These are phyloP conservation scores for Epichloe glyceriae DNA, from an alignment of 2,329 filamentous ascomycete genomes.

Conservation along the genomic window DNA sequence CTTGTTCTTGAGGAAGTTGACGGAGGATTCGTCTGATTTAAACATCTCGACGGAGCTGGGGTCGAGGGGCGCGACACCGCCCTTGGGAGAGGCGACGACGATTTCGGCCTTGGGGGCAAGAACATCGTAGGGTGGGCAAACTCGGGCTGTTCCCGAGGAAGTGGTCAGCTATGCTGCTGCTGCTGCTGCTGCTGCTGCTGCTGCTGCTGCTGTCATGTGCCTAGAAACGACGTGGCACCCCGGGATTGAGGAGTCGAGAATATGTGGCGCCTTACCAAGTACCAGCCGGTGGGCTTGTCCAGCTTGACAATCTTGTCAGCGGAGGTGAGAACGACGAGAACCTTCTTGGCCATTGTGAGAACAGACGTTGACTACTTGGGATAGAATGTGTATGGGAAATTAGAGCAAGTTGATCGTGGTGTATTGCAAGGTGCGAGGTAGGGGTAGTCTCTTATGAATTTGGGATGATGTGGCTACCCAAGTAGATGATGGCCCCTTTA, in stretches of 20 bases:
- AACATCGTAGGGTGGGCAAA: conserved; percentile 50
- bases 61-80: conserved; percentile 50
- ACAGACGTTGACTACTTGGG: too few relatives aligned
- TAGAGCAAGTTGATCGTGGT: background rate
- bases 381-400: background rate
- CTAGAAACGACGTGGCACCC: too few relatives aligned
- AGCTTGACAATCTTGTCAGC: conserved; percentile 34
- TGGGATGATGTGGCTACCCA: too few relatives aligned
- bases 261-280: conserved; percentile 34
- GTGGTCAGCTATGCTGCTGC: too few relatives aligned
- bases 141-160: conserved; percentile 32
- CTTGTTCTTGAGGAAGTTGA: conserved; percentile 43
- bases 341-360: conserved; percentile 37
- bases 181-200: too few relatives aligned
- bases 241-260: too few relatives aligned
- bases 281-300: conserved; percentile 55
- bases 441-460: too few relatives aligned
- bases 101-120: conserved; percentile 41
- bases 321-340: conserved; percentile 61
- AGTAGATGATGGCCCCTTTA: background rate
- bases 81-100: conserved; percentile 47
- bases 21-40: conserved; percentile 37
- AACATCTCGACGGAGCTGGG: conserved; percentile 41
- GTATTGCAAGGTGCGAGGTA: background rate
- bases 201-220: too few relatives aligned